A percentile compares a stretch with the other conserved stretches of the same genome.
Evolutionary conservation across 805 yeast species (phyloP).

Genomic region (Candida maltosa): DNA sequence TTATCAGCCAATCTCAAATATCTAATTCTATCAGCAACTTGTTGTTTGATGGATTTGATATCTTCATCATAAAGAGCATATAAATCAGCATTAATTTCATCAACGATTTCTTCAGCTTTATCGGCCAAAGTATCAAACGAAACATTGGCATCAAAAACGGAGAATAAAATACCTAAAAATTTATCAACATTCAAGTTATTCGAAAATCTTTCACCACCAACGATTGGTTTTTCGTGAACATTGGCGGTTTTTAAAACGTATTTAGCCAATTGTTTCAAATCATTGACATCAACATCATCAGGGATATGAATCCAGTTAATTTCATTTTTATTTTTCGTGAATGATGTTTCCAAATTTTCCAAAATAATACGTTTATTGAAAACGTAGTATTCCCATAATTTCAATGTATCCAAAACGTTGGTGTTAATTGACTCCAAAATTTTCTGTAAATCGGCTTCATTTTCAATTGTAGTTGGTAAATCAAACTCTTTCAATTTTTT

Average conservation of each 20-base stretch:
- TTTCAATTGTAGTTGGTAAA: conserved; percentile 54
- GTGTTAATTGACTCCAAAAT: conserved; percentile 66
- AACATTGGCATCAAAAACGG: conserved; percentile 15
- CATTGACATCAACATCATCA: conserved; percentile 29
- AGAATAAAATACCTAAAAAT: conserved; percentile 50
- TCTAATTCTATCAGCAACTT: conserved; percentile 71
- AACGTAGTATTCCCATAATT: conserved; percentile 88
- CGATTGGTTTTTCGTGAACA: conserved; percentile 42
- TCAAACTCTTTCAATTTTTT: conserved; percentile 51
- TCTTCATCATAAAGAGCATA: conserved; percentile 79
- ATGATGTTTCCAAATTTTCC: conserved; percentile 31
- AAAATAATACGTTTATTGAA: conserved; percentile 51
- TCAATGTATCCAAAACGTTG: conserved; percentile 63
- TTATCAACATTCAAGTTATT: conserved; percentile 50
- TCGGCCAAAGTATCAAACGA: conserved; percentile 22
- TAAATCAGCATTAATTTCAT: conserved; percentile 72
- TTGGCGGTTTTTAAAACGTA: conserved; percentile 45
- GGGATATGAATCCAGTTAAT: conserved; percentile 42
- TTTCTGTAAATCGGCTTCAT: conserved; percentile 51
- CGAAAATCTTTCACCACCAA: conserved; percentile 39
- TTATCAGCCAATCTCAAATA: conserved; percentile 72
- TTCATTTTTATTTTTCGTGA: conserved; percentile 22
- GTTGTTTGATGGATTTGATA: conserved; percentile 57
- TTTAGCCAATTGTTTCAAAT: conserved; percentile 43
- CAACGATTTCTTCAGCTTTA: conserved; percentile 54